These are phyloP conservation scores for Serendipita sp. DNA, from an alignment of 768 basidiomycete species.

Conservation along the genomic window DNA sequence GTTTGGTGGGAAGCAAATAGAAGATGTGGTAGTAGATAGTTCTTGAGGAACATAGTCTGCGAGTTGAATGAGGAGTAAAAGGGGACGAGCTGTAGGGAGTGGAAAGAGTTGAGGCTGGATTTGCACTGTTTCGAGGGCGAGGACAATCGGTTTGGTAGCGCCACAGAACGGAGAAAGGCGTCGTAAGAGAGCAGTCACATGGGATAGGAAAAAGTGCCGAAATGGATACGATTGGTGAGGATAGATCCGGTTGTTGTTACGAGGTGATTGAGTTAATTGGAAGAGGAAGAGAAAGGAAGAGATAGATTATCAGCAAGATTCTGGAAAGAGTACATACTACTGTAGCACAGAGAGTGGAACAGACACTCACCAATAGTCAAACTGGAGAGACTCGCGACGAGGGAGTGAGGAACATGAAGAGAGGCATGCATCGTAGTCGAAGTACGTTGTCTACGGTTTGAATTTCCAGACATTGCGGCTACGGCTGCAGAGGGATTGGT, in stretches of 20 bases:
- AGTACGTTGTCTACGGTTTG: not conserved
- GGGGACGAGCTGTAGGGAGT: not conserved
- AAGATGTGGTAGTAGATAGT: not conserved
- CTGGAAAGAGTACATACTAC: no score
- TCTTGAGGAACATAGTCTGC: constrained; percentile 5
- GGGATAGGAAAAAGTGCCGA: no score
- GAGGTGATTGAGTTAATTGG: not conserved
- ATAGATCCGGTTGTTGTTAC: not conserved
- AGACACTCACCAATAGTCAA: not conserved
- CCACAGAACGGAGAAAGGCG: no score
- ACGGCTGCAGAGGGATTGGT: not conserved
- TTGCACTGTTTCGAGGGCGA: not conserved
- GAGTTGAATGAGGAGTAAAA: constrained; percentile 2
- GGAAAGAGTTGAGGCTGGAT: not conserved
- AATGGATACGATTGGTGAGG: no score
- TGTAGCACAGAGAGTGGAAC: not conserved
- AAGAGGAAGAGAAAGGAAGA: not conserved
- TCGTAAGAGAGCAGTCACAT: no score
- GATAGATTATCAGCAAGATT: no score
- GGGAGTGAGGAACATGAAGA: not conserved
- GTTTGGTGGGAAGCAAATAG: constrained; percentile 1
- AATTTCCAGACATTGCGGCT: not conserved
- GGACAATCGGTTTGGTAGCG: not conserved
- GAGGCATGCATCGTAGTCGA: not conserved
- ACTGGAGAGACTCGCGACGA: not conserved